These are phyloP conservation scores for Coprinopsis marcescibilis DNA, from an alignment of 768 basidiomycete species.

Conservation along the genomic window DNA sequence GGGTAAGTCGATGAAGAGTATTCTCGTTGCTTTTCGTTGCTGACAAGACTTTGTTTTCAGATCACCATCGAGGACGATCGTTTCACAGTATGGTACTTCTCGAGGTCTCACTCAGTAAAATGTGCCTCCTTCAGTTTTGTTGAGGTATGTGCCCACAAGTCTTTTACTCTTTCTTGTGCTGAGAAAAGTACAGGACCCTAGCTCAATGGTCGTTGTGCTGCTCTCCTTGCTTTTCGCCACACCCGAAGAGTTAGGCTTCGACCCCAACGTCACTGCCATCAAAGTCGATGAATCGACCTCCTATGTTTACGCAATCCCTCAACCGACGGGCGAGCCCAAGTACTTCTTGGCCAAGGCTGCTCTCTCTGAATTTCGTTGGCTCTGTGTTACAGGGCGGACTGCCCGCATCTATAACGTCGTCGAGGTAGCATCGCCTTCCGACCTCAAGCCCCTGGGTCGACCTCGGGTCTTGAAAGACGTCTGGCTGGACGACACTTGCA, in stretches of 20 bases:
- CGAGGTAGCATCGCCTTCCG: too few species aligned
- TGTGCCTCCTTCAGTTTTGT: background rate
- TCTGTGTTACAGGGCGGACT: too few species aligned
- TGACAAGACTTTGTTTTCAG: too few species aligned
- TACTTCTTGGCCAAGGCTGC: too few species aligned
- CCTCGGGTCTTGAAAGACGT: background rate
- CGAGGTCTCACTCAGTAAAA: background rate
- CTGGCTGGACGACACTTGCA: background rate
- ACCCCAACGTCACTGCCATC: background rate
- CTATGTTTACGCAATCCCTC: background rate
- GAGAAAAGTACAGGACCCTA: too few species aligned
- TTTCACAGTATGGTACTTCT: background rate
- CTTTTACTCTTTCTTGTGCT: background rate
- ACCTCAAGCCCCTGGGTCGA: too few species aligned
- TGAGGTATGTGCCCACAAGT: background rate
- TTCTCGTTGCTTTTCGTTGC: too few species aligned
- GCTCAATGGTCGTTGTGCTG: background rate
- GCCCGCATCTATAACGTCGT: too few species aligned
- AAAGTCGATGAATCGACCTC: too few species aligned
- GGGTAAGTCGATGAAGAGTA: too few species aligned
- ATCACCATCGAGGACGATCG: too few species aligned
- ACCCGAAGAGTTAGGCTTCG: background rate
- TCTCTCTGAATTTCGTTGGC: too few species aligned
- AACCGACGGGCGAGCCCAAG: background rate
- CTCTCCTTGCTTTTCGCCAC: background rate